Evolutionary conservation across 306 rosid species (phyloP).

Genomic region (Cucumis sativus): Cucumber_9930_V3 NC_026660.2:4273001-4273500

Average conservation of each 20-base stretch:
- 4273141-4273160: too few species aligned
- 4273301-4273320: conserved; percentile 8
- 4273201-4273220: too few species aligned
- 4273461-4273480: background rate
- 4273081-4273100: too few species aligned
- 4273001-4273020: too few species aligned
- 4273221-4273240: background rate
- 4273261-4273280: conserved; percentile 5
- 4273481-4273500: background rate
- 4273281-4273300: conserved; percentile 7
- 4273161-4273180: too few species aligned
- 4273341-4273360: background rate
- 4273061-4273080: too few species aligned
- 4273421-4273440: background rate
- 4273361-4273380: background rate
- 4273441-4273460: conserved; percentile 6
- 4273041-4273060: too few species aligned
- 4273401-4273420: background rate
- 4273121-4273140: too few species aligned
- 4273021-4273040: too few species aligned
- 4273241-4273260: background rate
- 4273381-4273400: conserved; percentile 4
- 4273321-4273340: conserved; percentile 4
- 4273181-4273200: too few species aligned
- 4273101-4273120: too few species aligned